Base-by-base conservation (phyloP, 2,329 filamentous ascomycete genomes). In the Phaeoacremonium minimum region DNA sequence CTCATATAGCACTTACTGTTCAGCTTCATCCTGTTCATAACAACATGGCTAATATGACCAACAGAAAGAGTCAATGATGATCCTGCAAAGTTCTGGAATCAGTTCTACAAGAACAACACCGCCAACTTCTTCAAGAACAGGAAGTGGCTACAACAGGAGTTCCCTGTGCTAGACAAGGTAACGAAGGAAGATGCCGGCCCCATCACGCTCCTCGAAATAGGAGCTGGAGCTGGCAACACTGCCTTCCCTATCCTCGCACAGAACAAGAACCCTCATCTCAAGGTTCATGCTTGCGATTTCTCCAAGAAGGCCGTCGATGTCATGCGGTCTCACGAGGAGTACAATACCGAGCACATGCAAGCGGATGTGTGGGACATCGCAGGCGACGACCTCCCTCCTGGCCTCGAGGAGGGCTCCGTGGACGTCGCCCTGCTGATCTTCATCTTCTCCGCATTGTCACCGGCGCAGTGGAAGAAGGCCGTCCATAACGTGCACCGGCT, bases 91-190 rank as follows among this genome's bases (percentile, higher is more conserved):
- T 97, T 89, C 87, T 98, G 93, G 93, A 93, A 98, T 55, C 68
- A 85, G 37, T 98, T 98, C 66, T 98, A 98, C 71, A 90, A 93
- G 65, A 95, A 97, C 67, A 97, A 98, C 64, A 87, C 86, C 15
- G 78, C 83, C 52, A 97, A 97, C 56, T 98, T 98, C 66, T 98
- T 98, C 79, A 98, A 98, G 66, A 86, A 98, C 57, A 79, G 93
- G 46, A 97, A 97, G 60, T 98, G 93, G 93, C 69, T 98, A 19
- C 84, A 85, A 46, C 91, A 97, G 60, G 93, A 98, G 60, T 98
- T 98, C 47, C 93, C 93, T 0, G 68, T 97, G 4, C 68, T 98
- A n/a, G 77, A 74, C 16, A 75, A 86, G 40, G 74, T 95, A 34
- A 91, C 85, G 11, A 67, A 73, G 39, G 74, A 79, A 44, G 80